These are phyloP conservation scores for Fusarium nisikadoi DNA, from an alignment of 2,329 filamentous ascomycete species.

Conservation along the genomic window DNA sequence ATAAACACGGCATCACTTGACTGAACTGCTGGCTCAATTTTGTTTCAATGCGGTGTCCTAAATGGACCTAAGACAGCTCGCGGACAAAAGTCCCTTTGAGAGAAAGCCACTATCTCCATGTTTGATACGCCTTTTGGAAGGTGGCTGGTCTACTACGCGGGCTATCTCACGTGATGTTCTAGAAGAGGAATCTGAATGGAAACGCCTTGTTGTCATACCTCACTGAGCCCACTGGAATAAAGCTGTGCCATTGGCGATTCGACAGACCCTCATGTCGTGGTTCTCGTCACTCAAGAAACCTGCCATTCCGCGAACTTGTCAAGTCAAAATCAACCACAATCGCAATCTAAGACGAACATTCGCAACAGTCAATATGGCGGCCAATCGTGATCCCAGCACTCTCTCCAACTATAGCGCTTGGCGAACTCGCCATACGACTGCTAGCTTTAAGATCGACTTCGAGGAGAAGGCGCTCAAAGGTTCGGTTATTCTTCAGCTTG, in stretches of 20 bases:
- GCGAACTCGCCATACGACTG: constrained; percentile 83
- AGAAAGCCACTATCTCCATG: constrained; percentile 11
- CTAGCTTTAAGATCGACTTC: constrained; percentile 86
- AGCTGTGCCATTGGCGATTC: constrained; percentile 26
- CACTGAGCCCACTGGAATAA: constrained; percentile 21
- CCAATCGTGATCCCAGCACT: constrained; percentile 82
- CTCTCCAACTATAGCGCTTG: constrained; percentile 92
- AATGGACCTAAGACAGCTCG: background rate
- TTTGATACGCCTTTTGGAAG: constrained; percentile 27
- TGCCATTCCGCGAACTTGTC: constrained; percentile 37
- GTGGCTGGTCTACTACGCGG: background rate
- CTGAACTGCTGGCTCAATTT: constrained; percentile 2
- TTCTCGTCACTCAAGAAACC: constrained; percentile 44
- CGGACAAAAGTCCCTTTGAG: constrained; percentile 14
- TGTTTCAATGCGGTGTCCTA: constrained; percentile 5
- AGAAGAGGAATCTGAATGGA: constrained; percentile 23
- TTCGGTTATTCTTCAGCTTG: constrained; percentile 78
- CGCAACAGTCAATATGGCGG: constrained; percentile 48
- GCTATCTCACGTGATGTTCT: constrained; percentile 31
- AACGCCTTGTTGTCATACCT: constrained; percentile 11
- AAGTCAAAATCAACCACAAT: constrained; percentile 39
- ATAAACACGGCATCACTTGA: background rate
- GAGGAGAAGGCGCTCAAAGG: constrained; percentile 80
- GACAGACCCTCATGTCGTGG: constrained; percentile 43
- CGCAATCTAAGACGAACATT: constrained; percentile 44